Evolutionary conservation across 495 filamentous ascomycete genomes (phyloP).

Genomic region (Mytilinidion resinicola): DNA sequence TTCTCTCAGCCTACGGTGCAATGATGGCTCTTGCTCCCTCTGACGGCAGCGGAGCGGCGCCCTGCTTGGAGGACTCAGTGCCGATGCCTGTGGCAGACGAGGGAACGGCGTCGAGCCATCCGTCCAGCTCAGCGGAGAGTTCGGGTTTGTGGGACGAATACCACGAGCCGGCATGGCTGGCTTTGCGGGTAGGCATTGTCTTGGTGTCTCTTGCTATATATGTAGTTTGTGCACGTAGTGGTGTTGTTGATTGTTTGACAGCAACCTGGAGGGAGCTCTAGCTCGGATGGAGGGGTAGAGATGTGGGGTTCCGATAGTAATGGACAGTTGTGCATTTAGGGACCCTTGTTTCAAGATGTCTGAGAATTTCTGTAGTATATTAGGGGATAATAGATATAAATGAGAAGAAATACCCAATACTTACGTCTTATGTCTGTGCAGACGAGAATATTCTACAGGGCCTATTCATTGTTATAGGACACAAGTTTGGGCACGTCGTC

Average conservation of each 20-base stretch:
- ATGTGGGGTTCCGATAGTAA: not conserved
- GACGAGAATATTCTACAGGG: no score
- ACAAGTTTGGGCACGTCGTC: no score
- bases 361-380: not conserved
- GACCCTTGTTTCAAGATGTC: not conserved
- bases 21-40: conserved; percentile 82
- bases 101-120: conserved; percentile 71
- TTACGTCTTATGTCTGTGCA: no score
- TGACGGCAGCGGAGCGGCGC: conserved; percentile 56
- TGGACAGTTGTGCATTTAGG: not conserved
- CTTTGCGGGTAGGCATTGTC: conserved; percentile 57
- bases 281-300: not conserved
- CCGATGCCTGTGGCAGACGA: conserved; percentile 44
- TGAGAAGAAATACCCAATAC: not conserved
- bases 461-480: no score
- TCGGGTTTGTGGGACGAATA: conserved; percentile 57
- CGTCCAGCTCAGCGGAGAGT: conserved; percentile 67
- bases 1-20: conserved; percentile 66
- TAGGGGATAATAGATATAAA: not conserved
- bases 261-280: not conserved
- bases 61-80: conserved; percentile 37
- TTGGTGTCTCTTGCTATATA: not conserved
- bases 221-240: not conserved
- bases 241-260: not conserved
- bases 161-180: conserved; percentile 77